Conservation (phyloP, 306 rosid genomes). For the Hippophae rhamnoides region DNA sequence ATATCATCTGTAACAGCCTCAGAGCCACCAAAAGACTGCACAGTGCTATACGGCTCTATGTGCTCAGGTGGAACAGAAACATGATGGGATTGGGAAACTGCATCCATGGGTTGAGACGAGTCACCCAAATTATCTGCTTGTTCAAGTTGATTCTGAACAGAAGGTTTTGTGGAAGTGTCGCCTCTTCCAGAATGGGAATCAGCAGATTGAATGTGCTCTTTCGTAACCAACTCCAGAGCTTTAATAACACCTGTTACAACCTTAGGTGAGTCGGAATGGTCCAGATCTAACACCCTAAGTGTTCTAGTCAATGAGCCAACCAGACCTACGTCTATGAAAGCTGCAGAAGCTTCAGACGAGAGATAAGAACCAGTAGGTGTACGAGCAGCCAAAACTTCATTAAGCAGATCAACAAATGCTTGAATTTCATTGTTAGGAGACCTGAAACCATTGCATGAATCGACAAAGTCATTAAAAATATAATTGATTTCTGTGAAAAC, state of each 20-base stretch:
- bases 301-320: constrained; percentile 56
- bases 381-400: constrained; percentile 81
- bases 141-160: constrained; percentile 49
- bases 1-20: constrained; percentile 90
- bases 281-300: constrained; percentile 81
- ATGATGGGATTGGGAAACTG: constrained; percentile 49
- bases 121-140: constrained; percentile 41
- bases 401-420: constrained; percentile 73
- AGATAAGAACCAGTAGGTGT: constrained; percentile 81
- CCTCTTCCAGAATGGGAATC: constrained; percentile 60
- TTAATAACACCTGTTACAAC: constrained; percentile 74
- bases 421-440: constrained; percentile 61
- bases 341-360: constrained; percentile 72
- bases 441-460: constrained; percentile 48
- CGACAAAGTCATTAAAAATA: constrained; percentile 60
- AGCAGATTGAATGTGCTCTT: constrained; percentile 66
- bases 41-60: constrained; percentile 45
- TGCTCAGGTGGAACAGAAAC: constrained; percentile 49
- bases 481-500: constrained; percentile 63
- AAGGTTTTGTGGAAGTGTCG: constrained; percentile 46
- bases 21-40: constrained; percentile 73
- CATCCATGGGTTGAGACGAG: constrained; percentile 53
- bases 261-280: constrained; percentile 82
- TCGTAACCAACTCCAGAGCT: constrained; percentile 86
- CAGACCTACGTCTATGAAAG: constrained; percentile 83